Base-by-base conservation (phyloP, 2,329 filamentous ascomycete genomes). In the Thyridium curvatum region DNA sequence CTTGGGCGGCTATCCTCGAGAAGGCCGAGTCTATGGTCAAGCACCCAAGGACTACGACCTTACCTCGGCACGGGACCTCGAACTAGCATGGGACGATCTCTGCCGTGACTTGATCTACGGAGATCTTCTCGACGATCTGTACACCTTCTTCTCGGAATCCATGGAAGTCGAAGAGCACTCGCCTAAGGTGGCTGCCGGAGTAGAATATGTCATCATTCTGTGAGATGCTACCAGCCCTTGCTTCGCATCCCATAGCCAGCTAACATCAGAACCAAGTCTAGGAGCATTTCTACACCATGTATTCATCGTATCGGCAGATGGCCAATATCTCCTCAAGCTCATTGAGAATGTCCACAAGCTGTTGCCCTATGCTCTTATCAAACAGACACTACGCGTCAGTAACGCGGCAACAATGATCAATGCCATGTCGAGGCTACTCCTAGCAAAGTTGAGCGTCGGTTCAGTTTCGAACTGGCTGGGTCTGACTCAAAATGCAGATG, bases 361-460 rank as follows among this genome's bases (percentile, higher is more conserved):
- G 40, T 62, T 88, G 0, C 86, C 86, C 0, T 91, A 89, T 55
- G 70, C 74, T 32, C 66, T 87, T 46, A 70, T 90, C 37, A 74
- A 80, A 43, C 84, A 90, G 56, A 87, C 84, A 0, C 64, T 93
- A 4, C 77, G 79, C 31, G 72, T 90, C 12, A 83, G 86, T 6
- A 93, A 91, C 54, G 85, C 85, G 0, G 85, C 85, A 1, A 84
- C 79, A 15, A 90, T 93, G 86, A 81, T 91, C 40, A 84, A 74
- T 51, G 85, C 73, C 41, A 81, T 91, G 72, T 72, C 86, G 56
- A 74, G 71, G 38, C 64, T 91, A 13, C 69, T 90, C 13, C 69
- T 93, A 12, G 80, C 85, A n/a, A 93, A 93, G 61, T 65, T 89
- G 41, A 85, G 83, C 47, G 68, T 91, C 4, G 79, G 78, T 2